Conservation (phyloP, 2,329 filamentous ascomycete genomes). For the Claviceps digitariae region DNA sequence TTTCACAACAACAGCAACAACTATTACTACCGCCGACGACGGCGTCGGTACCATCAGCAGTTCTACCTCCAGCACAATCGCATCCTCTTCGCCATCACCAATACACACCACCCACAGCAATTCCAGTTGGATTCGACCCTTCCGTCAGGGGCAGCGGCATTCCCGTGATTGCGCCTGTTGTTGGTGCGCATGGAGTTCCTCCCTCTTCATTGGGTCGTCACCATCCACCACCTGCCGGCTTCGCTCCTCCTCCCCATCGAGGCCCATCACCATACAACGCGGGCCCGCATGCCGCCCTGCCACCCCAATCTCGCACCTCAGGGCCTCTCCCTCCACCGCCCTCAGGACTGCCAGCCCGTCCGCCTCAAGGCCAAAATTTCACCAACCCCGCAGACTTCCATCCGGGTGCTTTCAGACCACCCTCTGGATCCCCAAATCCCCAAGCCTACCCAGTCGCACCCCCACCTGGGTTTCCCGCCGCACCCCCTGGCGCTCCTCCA, state of each 20-base stretch:
- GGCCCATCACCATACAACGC: conserved; percentile 22
- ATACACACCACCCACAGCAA: conserved; percentile 8
- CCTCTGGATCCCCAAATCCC: conserved; percentile 23
- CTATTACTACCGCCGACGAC: conserved; percentile 7
- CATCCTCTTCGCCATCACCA: conserved; percentile 12
- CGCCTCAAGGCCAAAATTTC: conserved; percentile 33
- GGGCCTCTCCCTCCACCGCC: conserved; percentile 34
- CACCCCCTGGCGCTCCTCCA: conserved; percentile 11
- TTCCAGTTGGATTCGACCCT: conserved; percentile 22
- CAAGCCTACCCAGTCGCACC: conserved; percentile 27
- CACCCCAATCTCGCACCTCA: conserved; percentile 16
- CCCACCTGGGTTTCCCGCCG: conserved; percentile 26
- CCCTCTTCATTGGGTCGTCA: conserved; percentile 6
- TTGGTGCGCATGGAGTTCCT: conserved; percentile 9
- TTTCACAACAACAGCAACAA: conserved; percentile 4
- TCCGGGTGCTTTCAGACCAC: conserved; percentile 27
- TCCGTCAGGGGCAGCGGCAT: conserved; percentile 14
- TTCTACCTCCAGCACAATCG: conserved; percentile 11
- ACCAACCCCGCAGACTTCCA: conserved; percentile 36
- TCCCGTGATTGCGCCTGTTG: neutral
- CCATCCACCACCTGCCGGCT: conserved; percentile 21
- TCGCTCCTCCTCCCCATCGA: conserved; percentile 19
- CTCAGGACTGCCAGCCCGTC: conserved; percentile 35
- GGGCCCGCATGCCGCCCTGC: conserved; percentile 4
- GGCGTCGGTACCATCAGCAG: conserved; percentile 4